Base-by-base conservation (phyloP, 148 eudicot species). In the Dianthus caryophyllus region DNA sequence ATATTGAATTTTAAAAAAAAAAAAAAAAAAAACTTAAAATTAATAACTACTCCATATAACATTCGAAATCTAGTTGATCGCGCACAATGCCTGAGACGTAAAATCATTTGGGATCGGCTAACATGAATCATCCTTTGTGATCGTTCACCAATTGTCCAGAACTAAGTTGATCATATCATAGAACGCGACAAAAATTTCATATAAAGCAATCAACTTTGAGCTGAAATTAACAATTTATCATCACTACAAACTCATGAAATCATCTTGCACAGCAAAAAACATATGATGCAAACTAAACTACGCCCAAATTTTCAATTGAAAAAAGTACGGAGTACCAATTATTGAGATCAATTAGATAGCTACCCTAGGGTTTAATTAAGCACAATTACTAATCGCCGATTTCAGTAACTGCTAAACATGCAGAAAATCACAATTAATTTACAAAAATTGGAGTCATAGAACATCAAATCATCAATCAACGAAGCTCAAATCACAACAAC, bases 1-100 rank as follows among this genome's bases (percentile, higher is more conserved):
- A 87, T 65, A 72, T 61, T 26, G 18, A 39, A 25, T 58, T 16
- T 70, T 64, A 60, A 22, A 56, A 41, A 33, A 2, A 54, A 26
- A 39, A n/a, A n/a, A n/a, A n/a, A n/a, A n/a, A n/a, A n/a, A n/a
- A n/a, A n/a, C n/a, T n/a, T n/a, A n/a, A n/a, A 65, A 25, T 50
- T 8, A 53, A n/a, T 47, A 11, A 36, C 24, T 14, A 72, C 66
- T 5, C 30, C 25, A 11, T 50, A 9, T 48, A 13, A 33, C 50
- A 24, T 2, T 26, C 27, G 16, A 56, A 56, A 56, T 36, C 14
- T 12, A 26, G 61, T 56, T 29, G 20, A 57, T 16, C 6, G 4
- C 14, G 4, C 7, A 7, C 38, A 33, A 33, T 7, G 38, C 7
- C 7, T 7, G 3, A 33, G 38, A 33, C 38, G 7, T 33, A 33